Percentiles rank a stretch among this genome's conserved stretches.
Evolutionary conservation across 108 stramenopile genomes (phyloP).

Genomic region (Pseudonitzschia pungens): DNA sequence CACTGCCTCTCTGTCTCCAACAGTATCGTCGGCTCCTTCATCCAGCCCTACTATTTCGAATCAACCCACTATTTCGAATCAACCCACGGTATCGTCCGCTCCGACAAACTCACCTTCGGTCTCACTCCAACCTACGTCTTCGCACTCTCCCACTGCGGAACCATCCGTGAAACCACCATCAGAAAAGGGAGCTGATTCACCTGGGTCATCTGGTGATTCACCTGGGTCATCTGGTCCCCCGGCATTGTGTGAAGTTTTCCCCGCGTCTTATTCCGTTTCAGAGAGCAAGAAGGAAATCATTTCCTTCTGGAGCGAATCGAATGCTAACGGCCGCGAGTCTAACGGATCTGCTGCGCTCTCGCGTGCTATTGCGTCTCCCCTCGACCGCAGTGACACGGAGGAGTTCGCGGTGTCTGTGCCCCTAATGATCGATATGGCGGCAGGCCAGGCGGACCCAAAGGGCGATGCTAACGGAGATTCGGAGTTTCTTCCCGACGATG

Average conservation of each 20-base stretch:
- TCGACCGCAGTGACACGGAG: neutral
- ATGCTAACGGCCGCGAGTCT: neutral
- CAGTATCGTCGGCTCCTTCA: neutral
- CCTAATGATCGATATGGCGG: neutral
- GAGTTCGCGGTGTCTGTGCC: neutral
- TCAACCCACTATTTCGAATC: neutral
- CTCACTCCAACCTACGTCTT: neutral
- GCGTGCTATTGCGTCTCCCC: neutral
- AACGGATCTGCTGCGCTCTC: neutral
- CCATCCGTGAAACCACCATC: neutral
- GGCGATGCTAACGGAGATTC: neutral
- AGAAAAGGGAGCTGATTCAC: too few relatives aligned
- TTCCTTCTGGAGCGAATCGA: neutral
- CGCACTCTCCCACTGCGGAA: neutral
- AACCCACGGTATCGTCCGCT: neutral
- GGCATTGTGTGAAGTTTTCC: neutral
- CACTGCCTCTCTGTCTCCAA: neutral
- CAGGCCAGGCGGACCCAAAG: neutral
- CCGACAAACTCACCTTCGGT: neutral
- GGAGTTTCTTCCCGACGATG: neutral
- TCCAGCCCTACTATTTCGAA: neutral
- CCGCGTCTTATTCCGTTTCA: neutral
- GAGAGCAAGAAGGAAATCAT: neutral
- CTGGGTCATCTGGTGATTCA: neutral
- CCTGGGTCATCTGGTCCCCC: neutral